Percentiles rank a stretch among this genome's conserved stretches.
Evolutionary conservation across 306 rosid species (phyloP).

Genomic region (Cicer pinnatifidum): DNA sequence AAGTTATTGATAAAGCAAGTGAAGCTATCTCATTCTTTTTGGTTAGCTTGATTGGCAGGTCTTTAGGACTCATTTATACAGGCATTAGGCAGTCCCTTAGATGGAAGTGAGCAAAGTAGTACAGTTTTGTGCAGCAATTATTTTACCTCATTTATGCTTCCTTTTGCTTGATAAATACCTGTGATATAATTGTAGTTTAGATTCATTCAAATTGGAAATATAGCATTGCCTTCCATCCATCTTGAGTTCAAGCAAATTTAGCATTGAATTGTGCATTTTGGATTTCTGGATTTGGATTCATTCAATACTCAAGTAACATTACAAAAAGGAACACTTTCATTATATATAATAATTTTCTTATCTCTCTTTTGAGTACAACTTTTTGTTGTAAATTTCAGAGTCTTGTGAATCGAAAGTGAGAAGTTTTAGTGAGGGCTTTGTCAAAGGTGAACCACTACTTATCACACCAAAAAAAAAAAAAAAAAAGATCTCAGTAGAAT

Average conservation of each 20-base stretch:
- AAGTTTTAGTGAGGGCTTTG: not conserved
- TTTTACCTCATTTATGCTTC: slow-evolving; percentile 19
- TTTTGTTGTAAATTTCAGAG: not conserved
- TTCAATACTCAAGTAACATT: not conserved
- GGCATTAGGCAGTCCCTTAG: slow-evolving; percentile 88
- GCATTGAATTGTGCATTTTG: not conserved
- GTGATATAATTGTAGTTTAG: slow-evolving; percentile 30
- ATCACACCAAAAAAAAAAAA: not conserved
- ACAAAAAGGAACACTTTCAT: not conserved
- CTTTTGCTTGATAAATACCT: slow-evolving; percentile 36
- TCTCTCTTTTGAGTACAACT: not conserved
- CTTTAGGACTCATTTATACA: slow-evolving; percentile 88
- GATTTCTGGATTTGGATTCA: not conserved
- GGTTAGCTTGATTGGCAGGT: slow-evolving; percentile 87
- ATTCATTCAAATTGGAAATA: slow-evolving; percentile 34
- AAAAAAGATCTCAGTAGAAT: not conserved
- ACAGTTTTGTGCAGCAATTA: slow-evolving; percentile 41
- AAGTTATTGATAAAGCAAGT: slow-evolving; percentile 72
- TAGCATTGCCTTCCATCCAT: slow-evolving; percentile 22
- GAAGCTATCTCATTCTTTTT: slow-evolving; percentile 79
- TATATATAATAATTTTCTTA: not conserved
- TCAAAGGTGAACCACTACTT: not conserved
- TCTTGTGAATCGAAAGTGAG: not conserved
- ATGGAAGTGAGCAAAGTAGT: slow-evolving; percentile 70
- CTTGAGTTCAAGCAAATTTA: slow-evolving; percentile 20